phyloP scores from a whole-genome alignment of 352 stramenopile genomes.

The Pythium insidiosum region DNA sequence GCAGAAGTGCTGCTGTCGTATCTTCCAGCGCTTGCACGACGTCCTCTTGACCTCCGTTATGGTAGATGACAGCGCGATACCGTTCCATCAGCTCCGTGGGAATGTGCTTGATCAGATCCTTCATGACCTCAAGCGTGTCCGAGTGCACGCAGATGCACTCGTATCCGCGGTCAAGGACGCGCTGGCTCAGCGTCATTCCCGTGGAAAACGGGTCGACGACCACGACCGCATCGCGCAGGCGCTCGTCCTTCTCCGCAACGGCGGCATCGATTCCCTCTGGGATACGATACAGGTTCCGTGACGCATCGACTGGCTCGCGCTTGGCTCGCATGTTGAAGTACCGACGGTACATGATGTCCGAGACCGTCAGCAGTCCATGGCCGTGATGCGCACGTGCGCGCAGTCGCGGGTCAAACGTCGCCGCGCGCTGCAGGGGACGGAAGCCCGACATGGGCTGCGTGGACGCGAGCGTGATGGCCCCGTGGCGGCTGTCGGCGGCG shows the following conservation, averaged over 20 bases:
- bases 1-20: slow-evolving; percentile 27
- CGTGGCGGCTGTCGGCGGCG: slow-evolving; percentile 13
- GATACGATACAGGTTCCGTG: slow-evolving; percentile 53
- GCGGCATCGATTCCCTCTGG: slow-evolving; percentile 19
- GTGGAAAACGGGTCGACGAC: slow-evolving; percentile 95
- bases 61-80: slow-evolving; percentile 64
- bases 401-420: slow-evolving; percentile 72
- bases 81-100: slow-evolving; percentile 33
- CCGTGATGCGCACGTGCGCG: slow-evolving; percentile 39
- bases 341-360: slow-evolving; percentile 72
- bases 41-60: slow-evolving; percentile 37
- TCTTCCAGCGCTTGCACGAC: slow-evolving; percentile 20
- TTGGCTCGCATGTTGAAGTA: slow-evolving; percentile 80
- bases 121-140: slow-evolving; percentile 68
- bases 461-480: slow-evolving; percentile 37
- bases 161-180: slow-evolving; percentile 83
- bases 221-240: slow-evolving; percentile 54
- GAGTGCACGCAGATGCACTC: slow-evolving; percentile 69
- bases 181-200: slow-evolving; percentile 88
- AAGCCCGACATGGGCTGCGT: slow-evolving; percentile 55
- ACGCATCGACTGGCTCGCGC: slow-evolving; percentile 25
- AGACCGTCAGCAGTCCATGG: slow-evolving; percentile 58
- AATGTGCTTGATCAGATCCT: slow-evolving; percentile 64
- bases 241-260: slow-evolving; percentile 20
- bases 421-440: slow-evolving; percentile 61